Evolutionary conservation across 768 basidiomycete genomes (phyloP), one percentile per base, ranked within the genome.

Genomic region (Pseudohyphozyma bogoriensis): DNA sequence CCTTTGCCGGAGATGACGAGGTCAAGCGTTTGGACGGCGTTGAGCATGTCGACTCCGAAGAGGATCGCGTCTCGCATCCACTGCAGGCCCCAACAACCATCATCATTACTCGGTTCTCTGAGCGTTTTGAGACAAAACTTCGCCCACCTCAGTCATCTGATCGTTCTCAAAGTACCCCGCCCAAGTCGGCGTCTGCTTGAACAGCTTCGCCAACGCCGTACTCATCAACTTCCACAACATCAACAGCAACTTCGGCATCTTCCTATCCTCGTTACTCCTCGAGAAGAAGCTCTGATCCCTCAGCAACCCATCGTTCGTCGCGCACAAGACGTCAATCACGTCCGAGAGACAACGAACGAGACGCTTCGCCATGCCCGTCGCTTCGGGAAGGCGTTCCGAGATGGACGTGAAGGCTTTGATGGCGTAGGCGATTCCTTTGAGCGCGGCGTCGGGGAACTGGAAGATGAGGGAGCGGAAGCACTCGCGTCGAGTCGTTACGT

Each of bases 31-130:
- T 83, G 77, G 74, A 89, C 82, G 64, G 89, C 84, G 4, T 82
- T 85, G 50, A 95, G 75, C 77, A 95, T 80, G 68, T 92, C 87
- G 66, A 86, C 76, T 12, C 85, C 91, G 69, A 95, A 90, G 64
- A 97, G 91, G 54, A 97, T 78, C 4, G 92, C 95, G 71, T 97
- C 95, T 57, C 92, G 82, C 95, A 99, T 97, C 95, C 95, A 99
- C 35, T n/a, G n/a, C n/a, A n/a, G n/a, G n/a, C n/a, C n/a, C n/a
- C n/a, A n/a, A n/a, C n/a, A n/a, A n/a, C n/a, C n/a, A n/a, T n/a
- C n/a, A n/a, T n/a, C n/a, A n/a, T n/a, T n/a, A n/a, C n/a, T n/a
- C n/a, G n/a, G n/a, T n/a, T n/a, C n/a, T n/a, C n/a, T n/a, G n/a
- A n/a, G n/a, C n/a, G n/a, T n/a, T n/a, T n/a, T n/a, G n/a, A n/a